Evolutionary conservation across 2,329 filamentous ascomycete species (phyloP), one percentile per base, ranked within the genome.

Genomic region (Chaetomium sp.): DNA sequence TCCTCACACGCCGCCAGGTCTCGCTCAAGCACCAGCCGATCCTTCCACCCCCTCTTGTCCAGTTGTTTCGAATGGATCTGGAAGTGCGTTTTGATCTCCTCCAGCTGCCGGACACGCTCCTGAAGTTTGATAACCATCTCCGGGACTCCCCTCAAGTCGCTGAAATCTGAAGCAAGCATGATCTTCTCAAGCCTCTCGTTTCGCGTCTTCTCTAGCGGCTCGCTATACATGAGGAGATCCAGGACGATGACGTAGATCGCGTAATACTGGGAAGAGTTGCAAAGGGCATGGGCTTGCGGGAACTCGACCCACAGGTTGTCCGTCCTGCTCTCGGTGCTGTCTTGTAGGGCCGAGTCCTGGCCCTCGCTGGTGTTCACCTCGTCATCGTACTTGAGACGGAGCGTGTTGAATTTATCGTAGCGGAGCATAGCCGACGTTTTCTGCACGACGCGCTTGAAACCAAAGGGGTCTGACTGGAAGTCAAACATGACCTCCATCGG

Each of bases 401-500:
- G 83, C 16, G 92, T 94, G 76, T 99, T 99, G 87, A 94, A 97
- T 78, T 99, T 98, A 81, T 99, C 94, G 76, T 96, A 98, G 65
- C 94, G 88, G 70, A 99, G 82, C 80, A 90, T 93, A 25, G 94
- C 95, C 5, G 94, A 99, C 1, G 95, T 99, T 76, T 96, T 94
- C 75, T 98, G 92, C 12, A 99, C 93, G 33, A 99, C 93, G 66
- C 95, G 88, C 75, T 94, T 94, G 82, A 99, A 99, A n/a, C 96
- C 95, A 73, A 97, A 97, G 0, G 95, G 94, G 75, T 96, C 93
- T 6, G 90, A 85, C 69, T 94, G 83, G 77, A 97, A 99, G 76
- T 98, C 93, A 73, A 97, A 97, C 90, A 99, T 97, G 71, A 97
- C 92, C 78, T 99, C 95, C 80, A 99, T 90, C 0, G 95, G 95